Evolutionary conservation across 1,284 basidiomycete genomes (phyloP).

Genomic region (Fistulina hepatica): DNA sequence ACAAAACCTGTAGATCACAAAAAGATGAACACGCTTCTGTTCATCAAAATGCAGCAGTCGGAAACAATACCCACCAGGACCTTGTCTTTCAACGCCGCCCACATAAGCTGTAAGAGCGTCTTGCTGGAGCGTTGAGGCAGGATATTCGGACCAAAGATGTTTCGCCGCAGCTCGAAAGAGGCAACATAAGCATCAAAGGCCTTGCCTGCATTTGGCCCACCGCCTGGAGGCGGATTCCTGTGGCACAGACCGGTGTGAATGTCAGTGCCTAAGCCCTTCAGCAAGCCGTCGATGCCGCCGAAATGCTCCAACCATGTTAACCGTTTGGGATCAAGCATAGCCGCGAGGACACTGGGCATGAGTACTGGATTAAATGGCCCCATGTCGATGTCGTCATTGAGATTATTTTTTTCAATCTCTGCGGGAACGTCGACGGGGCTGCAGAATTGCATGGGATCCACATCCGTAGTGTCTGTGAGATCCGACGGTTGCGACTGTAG

Average conservation of each 20-base stretch:
- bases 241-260: slow-evolving; percentile 42
- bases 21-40: not conserved
- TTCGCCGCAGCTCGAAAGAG: slow-evolving; percentile 50
- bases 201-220: slow-evolving; percentile 14
- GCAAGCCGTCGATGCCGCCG: slow-evolving; percentile 64
- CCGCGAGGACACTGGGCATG: slow-evolving; percentile 70
- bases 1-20: slow-evolving; percentile 68
- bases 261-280: slow-evolving; percentile 70
- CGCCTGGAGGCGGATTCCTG: slow-evolving; percentile 35
- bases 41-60: slow-evolving; percentile 1
- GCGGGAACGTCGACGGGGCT: no score
- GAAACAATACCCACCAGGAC: slow-evolving; percentile 55
- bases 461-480: slow-evolving; percentile 26
- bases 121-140: slow-evolving; percentile 75
- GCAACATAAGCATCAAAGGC: slow-evolving; percentile 36
- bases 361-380: slow-evolving; percentile 54
- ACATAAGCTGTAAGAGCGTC: slow-evolving; percentile 80
- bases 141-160: slow-evolving; percentile 78
- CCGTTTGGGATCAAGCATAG: slow-evolving; percentile 83
- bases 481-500: slow-evolving; percentile 29
- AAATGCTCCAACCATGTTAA: slow-evolving; percentile 57
- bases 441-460: no score
- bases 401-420: slow-evolving; percentile 24
- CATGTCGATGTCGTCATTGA: slow-evolving; percentile 58
- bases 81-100: slow-evolving; percentile 92